These are phyloP conservation scores for Beta corolliflora DNA, from an alignment of 179 eudicot genomes.

Conservation along the genomic window DNA sequence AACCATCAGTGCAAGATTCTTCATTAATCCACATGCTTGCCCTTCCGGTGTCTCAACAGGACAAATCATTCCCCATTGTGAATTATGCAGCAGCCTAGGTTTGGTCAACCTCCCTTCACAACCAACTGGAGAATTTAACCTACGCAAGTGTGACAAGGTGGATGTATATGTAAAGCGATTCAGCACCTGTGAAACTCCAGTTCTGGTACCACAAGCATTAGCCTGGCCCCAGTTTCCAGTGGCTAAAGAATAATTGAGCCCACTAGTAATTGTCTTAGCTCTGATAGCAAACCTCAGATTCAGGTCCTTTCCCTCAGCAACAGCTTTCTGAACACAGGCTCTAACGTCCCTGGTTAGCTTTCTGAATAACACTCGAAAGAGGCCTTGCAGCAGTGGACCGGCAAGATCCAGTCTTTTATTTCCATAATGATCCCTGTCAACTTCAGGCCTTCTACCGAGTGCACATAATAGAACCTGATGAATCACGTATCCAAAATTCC, in stretches of 20 bases:
- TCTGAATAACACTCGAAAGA: conserved; percentile 88
- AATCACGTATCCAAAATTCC: conserved; percentile 93
- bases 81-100: conserved; percentile 95
- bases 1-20: conserved; percentile 98
- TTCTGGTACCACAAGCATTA: conserved; percentile 96
- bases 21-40: conserved; percentile 97
- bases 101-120: conserved; percentile 98
- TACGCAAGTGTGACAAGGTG: conserved; percentile 87
- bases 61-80: conserved; percentile 99
- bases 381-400: conserved; percentile 95
- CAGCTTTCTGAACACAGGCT: conserved; percentile 90
- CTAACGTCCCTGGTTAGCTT: conserved; percentile 96
- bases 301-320: conserved; percentile 89
- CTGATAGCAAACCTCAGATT: conserved; percentile 93
- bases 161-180: conserved; percentile 96
- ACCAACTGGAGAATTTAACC: conserved; percentile 94
- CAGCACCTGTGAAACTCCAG: conserved; percentile 99
- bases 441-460: conserved; percentile 89
- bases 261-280: conserved; percentile 97
- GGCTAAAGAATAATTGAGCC: conserved; percentile 91
- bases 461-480: conserved; percentile 95
- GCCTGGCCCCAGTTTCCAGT: conserved; percentile 99
- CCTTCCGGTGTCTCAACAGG: conserved; percentile 99
- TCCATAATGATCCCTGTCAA: conserved; percentile 97
- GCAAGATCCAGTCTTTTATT: conserved; percentile 98